Evolutionary conservation across 352 stramenopile species (phyloP).

Genomic region (Blastocystis sp.): DNA sequence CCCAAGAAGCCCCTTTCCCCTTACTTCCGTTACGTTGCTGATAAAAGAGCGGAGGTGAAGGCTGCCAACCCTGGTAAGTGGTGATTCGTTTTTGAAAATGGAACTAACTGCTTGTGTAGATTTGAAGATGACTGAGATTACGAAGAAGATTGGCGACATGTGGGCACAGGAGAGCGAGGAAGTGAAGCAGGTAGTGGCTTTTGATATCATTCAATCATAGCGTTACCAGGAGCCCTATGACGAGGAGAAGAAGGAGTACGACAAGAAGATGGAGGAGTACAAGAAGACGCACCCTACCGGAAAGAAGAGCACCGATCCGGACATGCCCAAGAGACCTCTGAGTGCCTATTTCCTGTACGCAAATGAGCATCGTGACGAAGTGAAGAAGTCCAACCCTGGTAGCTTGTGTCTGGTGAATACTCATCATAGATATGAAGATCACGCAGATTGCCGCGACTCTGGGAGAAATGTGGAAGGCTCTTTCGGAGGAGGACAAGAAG

Average conservation of each 20-base stretch:
- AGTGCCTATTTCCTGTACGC: conserved; percentile 34
- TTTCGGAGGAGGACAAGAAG: conserved; percentile 81
- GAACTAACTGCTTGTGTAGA: conserved; percentile 11
- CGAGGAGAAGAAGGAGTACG: conserved; percentile 38
- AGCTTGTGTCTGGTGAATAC: background rate
- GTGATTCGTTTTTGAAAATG: background rate
- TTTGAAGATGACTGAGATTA: conserved; percentile 55
- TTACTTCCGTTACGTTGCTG: conserved; percentile 26
- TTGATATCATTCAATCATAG: background rate
- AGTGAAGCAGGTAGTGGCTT: background rate
- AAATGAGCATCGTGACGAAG: conserved; percentile 35
- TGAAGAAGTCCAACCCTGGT: conserved; percentile 35
- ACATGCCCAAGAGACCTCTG: conserved; percentile 46
- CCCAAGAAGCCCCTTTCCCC: conserved; percentile 26
- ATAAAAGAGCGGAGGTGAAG: conserved; percentile 12
- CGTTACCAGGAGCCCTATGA: conserved; percentile 41
- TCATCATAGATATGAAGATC: conserved; percentile 84
- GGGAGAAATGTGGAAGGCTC: conserved; percentile 85
- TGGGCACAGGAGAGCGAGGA: conserved; percentile 38
- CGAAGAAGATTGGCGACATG: conserved; percentile 30
- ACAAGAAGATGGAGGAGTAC: conserved; percentile 55
- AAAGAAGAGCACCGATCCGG: conserved; percentile 32
- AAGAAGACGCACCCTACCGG: conserved; percentile 49
- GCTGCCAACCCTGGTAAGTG: background rate
- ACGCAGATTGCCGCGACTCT: conserved; percentile 89